These are phyloP conservation scores for Pythium phragmiticola DNA, from an alignment of 352 stramenopile species.

Conservation along the genomic window DNA sequence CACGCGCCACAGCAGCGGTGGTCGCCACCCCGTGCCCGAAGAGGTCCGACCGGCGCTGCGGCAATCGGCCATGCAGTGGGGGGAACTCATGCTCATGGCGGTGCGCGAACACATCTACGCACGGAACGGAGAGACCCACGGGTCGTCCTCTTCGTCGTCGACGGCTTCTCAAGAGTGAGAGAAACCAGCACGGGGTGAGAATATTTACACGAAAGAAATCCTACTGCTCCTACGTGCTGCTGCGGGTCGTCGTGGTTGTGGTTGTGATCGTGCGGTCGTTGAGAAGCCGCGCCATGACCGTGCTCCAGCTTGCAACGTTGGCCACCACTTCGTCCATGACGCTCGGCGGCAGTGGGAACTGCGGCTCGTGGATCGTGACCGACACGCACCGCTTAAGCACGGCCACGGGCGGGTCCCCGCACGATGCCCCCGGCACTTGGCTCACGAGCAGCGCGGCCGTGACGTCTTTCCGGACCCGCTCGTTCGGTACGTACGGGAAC, in stretches of 20 bases:
- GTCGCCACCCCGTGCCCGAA: background rate
- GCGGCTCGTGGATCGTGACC: constrained; percentile 15
- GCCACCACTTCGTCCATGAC: constrained; percentile 18
- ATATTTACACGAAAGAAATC: too few species aligned
- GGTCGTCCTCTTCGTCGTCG: too few species aligned
- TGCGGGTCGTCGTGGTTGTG: too few species aligned
- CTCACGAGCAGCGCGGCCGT: constrained; percentile 11
- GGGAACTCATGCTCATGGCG: constrained; percentile 16
- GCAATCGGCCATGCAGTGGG: constrained; percentile 6
- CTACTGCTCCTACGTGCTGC: background rate
- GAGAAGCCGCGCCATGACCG: constrained; percentile 12
- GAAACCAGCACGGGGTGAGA: too few species aligned
- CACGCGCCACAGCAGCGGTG: constrained; percentile 10
- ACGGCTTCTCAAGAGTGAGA: too few species aligned
- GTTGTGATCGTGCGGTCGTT: background rate
- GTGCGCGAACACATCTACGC: constrained; percentile 12
- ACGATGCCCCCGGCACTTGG: background rate
- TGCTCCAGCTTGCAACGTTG: constrained; percentile 14
- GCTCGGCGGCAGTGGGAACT: constrained; percentile 16
- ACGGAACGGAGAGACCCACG: too few species aligned
- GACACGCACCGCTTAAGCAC: constrained; percentile 16
- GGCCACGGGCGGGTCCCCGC: constrained; percentile 2
- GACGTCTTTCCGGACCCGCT: constrained; percentile 32
- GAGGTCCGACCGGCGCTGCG: constrained; percentile 1
- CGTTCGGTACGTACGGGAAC: constrained; percentile 38